Evolutionary conservation across 2,329 filamentous ascomycete species (phyloP), one percentile per base, ranked within the genome.

Genomic region (Lomentospora prolificans): DNA sequence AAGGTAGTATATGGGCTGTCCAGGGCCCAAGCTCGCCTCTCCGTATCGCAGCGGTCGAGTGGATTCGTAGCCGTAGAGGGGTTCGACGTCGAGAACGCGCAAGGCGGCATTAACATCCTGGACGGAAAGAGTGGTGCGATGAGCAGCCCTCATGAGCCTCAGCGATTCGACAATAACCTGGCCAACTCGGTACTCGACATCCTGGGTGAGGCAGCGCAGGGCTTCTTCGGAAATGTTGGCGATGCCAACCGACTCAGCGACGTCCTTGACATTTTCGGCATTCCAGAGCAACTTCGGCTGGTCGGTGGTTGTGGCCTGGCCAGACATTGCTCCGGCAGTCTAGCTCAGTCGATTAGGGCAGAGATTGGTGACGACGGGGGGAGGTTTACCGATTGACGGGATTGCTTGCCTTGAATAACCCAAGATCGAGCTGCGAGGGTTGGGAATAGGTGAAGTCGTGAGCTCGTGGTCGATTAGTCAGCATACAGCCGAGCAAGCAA

Each of bases 171-270:
- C 87, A 60, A 99, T 84, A 60, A 97, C 89, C 71, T 96, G 91
- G 50, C 89, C 87, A 62, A 99, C 82, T 58, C 94, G 88, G 68
- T 94, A 99, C 72, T 99, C 94, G 61, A 96, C 90, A 67, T 99
- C 94, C 67, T 95, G 89, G 8, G 90, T 86, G 48, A 99, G 81
- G 57, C 89, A 86, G 59, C 94, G 89, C 50, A 91, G 83, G 22
- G 94, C 88, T 59, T 97, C 92, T 58, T 95, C 89, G 67, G 82
- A 84, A 48, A 97, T 79, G 55, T 82, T 80, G 62, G 81, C 76
- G 63, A 99, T 91, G 57, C 94, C 94, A 51, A 97, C 89, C 1
- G 94, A 96, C 70, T 99, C 94, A 62, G 94, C 92, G 59, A 97
- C 91, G 69, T 99, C 94, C 64, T 85, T 86, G 64, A 99, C 89